Base-by-base conservation (phyloP, 139 green algal genomes). In the Chlamydomonas sp. region DNA sequence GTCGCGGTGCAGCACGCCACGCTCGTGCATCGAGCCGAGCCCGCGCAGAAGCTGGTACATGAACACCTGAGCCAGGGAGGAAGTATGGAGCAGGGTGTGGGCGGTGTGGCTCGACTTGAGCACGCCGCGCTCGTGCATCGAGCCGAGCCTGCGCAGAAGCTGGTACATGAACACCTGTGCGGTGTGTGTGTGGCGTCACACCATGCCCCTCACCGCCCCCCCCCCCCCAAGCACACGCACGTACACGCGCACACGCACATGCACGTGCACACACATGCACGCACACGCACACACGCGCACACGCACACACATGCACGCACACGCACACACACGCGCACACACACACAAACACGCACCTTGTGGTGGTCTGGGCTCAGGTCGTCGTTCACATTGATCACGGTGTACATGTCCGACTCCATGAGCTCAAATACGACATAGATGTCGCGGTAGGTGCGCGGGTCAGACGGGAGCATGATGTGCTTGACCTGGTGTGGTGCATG, bases 381-480 rank as follows among this genome's bases (percentile, higher is more conserved):
- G n/a, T n/a, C n/a, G n/a, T n/a, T n/a, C n/a, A n/a, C n/a, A n/a
- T n/a, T n/a, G n/a, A n/a, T n/a, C n/a, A n/a, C n/a, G n/a, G n/a
- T n/a, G n/a, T n/a, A n/a, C n/a, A n/a, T n/a, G n/a, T n/a, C n/a
- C n/a, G n/a, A n/a, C n/a, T n/a, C n/a, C n/a, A n/a, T n/a, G n/a
- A n/a, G n/a, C n/a, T n/a, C n/a, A n/a, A n/a, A n/a, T 54, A 68
- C 88, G 0, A 99, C 93, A 62, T 97, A 99, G 13, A 99, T 94
- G 74, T 98, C 94, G 70, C 96, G 97, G 81, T 96, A 99, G 37
- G 95, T 89, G 16, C 85, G 78, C 0, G 87, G 65, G 34, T 83
- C 88, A 39, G 87, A 81, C 0, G 94, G 94, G 71, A 99, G 80
- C 87, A 99, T 92, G 74, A 99, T 97, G 86, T 99, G 92, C 83